A percentile compares a stretch with the other conserved stretches of the same genome.
phyloP scores from a whole-genome alignment of 306 rosid genomes.

The Vigna trinervia region DNA sequence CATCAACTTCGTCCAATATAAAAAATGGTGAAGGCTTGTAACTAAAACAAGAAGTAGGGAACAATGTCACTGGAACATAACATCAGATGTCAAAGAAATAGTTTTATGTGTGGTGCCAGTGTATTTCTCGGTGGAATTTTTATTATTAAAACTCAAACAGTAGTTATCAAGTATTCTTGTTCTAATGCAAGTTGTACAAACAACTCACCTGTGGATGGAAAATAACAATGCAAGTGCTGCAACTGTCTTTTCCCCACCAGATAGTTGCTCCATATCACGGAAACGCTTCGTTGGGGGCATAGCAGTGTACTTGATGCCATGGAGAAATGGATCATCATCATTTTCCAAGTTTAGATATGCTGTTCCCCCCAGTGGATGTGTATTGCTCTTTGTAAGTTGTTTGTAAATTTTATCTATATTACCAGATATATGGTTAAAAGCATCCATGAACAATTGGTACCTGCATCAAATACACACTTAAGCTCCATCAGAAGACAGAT shows the following conservation, averaged over 20 bases:
- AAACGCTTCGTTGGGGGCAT: slow-evolving; percentile 99
- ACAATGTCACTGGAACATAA: slow-evolving; percentile 38
- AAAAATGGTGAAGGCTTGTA: slow-evolving; percentile 97
- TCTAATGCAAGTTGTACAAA: slow-evolving; percentile 26
- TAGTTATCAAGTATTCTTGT: not conserved
- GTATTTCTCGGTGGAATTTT: not conserved
- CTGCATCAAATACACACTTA: slow-evolving; percentile 59
- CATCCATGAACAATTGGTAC: slow-evolving; percentile 85
- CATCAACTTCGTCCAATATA: slow-evolving; percentile 99
- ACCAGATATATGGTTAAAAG: slow-evolving; percentile 84
- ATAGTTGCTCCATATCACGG: slow-evolving; percentile 97
- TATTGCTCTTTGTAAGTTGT: slow-evolving; percentile 88
- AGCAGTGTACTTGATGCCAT: slow-evolving; percentile 95
- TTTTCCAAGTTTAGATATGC: slow-evolving; percentile 94
- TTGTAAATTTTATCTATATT: slow-evolving; percentile 91
- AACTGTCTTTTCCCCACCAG: slow-evolving; percentile 98
- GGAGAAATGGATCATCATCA: slow-evolving; percentile 95
- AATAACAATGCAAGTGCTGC: slow-evolving; percentile 97
- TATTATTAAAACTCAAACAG: not conserved
- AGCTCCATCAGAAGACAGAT: slow-evolving; percentile 36
- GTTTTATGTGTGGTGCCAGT: slow-evolving; percentile 21
- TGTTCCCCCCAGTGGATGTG: slow-evolving; percentile 94
- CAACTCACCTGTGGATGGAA: slow-evolving; percentile 84
- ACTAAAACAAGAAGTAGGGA: slow-evolving; percentile 57
- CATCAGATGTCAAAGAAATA: slow-evolving; percentile 6